Evolutionary conservation across 345 rosid genomes (phyloP), one percentile per base, ranked within the genome.

Genomic region (Hypericum androsaemum): DNA sequence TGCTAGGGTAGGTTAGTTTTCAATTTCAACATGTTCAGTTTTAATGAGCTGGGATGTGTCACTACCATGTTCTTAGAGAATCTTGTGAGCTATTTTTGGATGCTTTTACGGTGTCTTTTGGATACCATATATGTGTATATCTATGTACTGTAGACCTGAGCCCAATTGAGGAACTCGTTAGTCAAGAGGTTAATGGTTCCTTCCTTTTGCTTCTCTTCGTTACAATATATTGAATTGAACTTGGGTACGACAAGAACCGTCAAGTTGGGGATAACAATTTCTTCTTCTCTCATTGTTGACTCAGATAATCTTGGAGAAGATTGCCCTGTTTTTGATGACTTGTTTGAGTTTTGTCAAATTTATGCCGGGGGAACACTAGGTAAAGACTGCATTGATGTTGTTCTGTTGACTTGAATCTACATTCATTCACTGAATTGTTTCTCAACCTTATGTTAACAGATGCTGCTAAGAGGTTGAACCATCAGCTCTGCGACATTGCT

Each of bases 361-460:
- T 92, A 92, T 61, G 95, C 97, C 3, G 98, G 98, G 2, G 97
- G 95, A 57, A 92, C 98, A 9, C 80, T 92, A 81, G 98, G 98
- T 85, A 83, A 73, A 38, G 16, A 15, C 7, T 6, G 13, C 4
- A 2, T 41, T 67, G 17, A 52, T 14, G 43, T 61, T 39, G 47
- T n/a, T 17, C 57, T 16, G 9, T 54, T 41, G 40, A 7, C n/a
- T 50, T 67, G 15, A 40, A 36, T 43, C 32, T 22, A 22, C 32
- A 22, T 22, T 22, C 32, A 22, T 22, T 22, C 32, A 10, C 63
- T 58, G 38, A 59, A 58, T 60, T 50, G 28, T 14, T 10, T 42
- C 13, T 38, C 5, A 22, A 22, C 32, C 32, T 22, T 22, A 57
- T 46, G 16, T 46, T 51, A 8, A 58, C 54, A 88, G 98, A 92